Conservation (phyloP, 1,139 yeast genomes). For the Taphrina sp. region DNA sequence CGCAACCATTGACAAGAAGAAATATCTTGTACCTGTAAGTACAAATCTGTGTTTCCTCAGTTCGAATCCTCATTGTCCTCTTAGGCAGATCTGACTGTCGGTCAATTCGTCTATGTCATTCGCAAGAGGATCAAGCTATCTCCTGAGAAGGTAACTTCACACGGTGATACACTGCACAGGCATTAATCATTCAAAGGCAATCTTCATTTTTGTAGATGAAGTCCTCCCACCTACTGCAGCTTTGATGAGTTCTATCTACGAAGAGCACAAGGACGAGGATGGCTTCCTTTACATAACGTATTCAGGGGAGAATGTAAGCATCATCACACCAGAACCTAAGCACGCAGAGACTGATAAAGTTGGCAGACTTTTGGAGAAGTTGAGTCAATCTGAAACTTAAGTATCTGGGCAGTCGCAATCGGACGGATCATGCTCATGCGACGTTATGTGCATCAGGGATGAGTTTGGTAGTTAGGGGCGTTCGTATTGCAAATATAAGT, state of each 20-base stretch:
- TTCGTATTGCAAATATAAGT: too few species aligned
- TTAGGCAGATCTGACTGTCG: slow-evolving; percentile 82
- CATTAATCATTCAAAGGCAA: slow-evolving; percentile 9
- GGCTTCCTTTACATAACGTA: slow-evolving; percentile 93
- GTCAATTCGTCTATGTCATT: slow-evolving; percentile 95
- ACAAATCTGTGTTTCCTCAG: background rate
- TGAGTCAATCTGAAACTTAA: too few species aligned
- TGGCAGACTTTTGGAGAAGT: background rate
- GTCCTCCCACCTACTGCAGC: slow-evolving; percentile 98
- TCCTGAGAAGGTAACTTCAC: slow-evolving; percentile 74
- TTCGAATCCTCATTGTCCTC: background rate
- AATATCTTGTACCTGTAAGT: slow-evolving; percentile 77
- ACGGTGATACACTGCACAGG: background rate
- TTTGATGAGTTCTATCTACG: slow-evolving; percentile 87
- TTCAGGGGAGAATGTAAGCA: slow-evolving; percentile 47
- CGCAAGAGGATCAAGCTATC: slow-evolving; percentile 94
- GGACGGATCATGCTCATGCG: too few species aligned
- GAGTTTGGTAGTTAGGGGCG: too few species aligned
- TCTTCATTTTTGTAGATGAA: slow-evolving; percentile 57
- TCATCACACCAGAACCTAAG: background rate
- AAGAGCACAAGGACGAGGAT: slow-evolving; percentile 95
- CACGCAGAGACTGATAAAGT: background rate
- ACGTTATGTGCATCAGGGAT: too few species aligned
- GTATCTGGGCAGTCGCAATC: too few species aligned
- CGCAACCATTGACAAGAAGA: slow-evolving; percentile 93